phyloP scores from a whole-genome alignment of 2,329 filamentous ascomycete genomes.

The Apiospora koreana region DNA sequence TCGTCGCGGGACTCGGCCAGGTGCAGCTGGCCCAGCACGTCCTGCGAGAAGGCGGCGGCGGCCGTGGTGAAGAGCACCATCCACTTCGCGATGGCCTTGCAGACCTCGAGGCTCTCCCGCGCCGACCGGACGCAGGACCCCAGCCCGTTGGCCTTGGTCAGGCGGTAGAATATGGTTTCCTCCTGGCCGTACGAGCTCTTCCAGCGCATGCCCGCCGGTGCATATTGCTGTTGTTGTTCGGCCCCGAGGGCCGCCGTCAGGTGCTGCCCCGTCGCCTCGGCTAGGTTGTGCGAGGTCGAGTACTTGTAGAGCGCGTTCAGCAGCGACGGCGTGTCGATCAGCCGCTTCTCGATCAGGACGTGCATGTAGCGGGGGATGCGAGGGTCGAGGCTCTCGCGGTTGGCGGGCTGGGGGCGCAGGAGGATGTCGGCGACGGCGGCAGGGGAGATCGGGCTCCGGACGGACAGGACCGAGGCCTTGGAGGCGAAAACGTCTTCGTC shows the following conservation, averaged over 20 bases:
- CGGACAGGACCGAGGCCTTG: constrained; percentile 50
- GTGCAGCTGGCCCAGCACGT: constrained; percentile 47
- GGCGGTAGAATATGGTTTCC: constrained; percentile 90
- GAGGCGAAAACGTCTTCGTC: constrained; percentile 54
- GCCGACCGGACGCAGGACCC: constrained; percentile 48
- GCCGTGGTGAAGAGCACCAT: constrained; percentile 58
- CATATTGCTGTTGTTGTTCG: constrained; percentile 18
- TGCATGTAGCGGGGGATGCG: constrained; percentile 62
- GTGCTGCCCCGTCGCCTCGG: constrained; percentile 23
- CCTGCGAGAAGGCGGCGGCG: constrained; percentile 48
- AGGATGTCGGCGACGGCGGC: constrained; percentile 57
- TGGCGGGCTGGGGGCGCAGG: constrained; percentile 52
- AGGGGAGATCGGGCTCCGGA: constrained; percentile 53
- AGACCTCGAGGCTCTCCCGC: constrained; percentile 51
- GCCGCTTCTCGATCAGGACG: constrained; percentile 50
- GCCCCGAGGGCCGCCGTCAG: constrained; percentile 12
- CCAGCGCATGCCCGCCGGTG: constrained; percentile 43
- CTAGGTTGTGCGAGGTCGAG: constrained; percentile 50
- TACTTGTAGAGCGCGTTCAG: constrained; percentile 58
- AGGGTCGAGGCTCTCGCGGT: constrained; percentile 56
- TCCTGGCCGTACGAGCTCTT: constrained; percentile 65
- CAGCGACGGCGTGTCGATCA: constrained; percentile 56
- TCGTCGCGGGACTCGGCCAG: constrained; percentile 52
- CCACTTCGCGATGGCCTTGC: constrained; percentile 55
- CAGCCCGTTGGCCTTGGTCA: constrained; percentile 79